Percentiles rank a stretch among this genome's conserved stretches.
Conservation (phyloP, 1,284 basidiomycete species). For the Agroathelia rolfsii region DNA sequence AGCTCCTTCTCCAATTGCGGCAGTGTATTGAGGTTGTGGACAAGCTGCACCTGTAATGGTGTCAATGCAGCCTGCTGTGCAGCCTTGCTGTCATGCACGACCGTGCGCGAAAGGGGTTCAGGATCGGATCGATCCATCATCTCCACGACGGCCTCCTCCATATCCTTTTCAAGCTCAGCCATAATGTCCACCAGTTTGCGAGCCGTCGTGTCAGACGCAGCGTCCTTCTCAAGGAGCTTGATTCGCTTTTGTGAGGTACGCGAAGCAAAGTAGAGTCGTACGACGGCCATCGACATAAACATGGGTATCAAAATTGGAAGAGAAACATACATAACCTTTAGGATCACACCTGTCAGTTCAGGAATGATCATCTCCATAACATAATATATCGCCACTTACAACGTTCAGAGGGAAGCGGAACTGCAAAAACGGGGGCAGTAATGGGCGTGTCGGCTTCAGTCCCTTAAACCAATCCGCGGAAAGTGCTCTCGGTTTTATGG, state of each 20-base stretch:
- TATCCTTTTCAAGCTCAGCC: constrained; percentile 42
- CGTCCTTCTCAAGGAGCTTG: constrained; percentile 43
- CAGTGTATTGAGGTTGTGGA: constrained; percentile 9
- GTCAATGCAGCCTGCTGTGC: constrained; percentile 2
- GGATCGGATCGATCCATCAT: constrained; percentile 29
- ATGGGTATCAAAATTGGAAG: constrained; percentile 60
- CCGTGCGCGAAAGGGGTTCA: no score
- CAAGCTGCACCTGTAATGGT: constrained; percentile 6
- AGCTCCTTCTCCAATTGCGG: constrained; percentile 58
- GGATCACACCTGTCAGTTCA: no score
- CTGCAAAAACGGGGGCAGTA: constrained; percentile 58
- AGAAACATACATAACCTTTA: constrained; percentile 41
- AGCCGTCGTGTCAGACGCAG: constrained; percentile 26
- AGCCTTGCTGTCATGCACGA: no score
- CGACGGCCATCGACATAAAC: constrained; percentile 36
- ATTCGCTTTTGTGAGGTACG: constrained; percentile 51
- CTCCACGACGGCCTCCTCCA: constrained; percentile 47
- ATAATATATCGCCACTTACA: no score
- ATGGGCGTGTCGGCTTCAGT: constrained; percentile 20
- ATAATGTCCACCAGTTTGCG: constrained; percentile 49
- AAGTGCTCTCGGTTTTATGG: constrained; percentile 28
- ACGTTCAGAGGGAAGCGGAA: constrained; percentile 64
- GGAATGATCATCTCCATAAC: no score
- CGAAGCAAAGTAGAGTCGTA: constrained; percentile 43
- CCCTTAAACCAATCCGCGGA: constrained; percentile 37